Evolutionary conservation across 2,329 filamentous ascomycete genomes (phyloP), one percentile per base, ranked within the genome.

Genomic region (Plectosphaerella sp.): DNA sequence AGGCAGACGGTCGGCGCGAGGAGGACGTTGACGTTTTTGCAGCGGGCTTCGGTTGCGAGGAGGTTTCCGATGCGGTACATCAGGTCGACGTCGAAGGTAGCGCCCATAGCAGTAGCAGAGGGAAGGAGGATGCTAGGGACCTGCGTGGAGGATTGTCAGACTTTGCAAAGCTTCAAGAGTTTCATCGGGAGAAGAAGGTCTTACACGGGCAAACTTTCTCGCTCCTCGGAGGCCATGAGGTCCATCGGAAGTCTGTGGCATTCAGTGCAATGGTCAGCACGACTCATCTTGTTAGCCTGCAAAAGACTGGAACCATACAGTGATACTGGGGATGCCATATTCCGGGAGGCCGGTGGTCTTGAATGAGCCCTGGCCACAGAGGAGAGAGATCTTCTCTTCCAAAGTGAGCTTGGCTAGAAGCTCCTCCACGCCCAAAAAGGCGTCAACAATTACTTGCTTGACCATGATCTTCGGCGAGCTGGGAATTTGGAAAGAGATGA

Each of bases 31-130:
- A 33, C 33, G 9, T 25, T 36, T 20, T 52, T 46, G 48, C 37
- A 43, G 10, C 48, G 48, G 3, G 78, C 80, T 56, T 82, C 79
- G 35, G 74, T 69, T 5, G 73, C 79, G 66, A 83, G 77, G 47
- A 72, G 70, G 53, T 62, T 66, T 37, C 79, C 79, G 20, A 77
- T 72, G 58, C 75, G 67, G 45, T 76, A 33, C 24, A 50, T 28
- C 11, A 53, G 9, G 22, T 43, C 42, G 3, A 36, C 25, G 47
- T 53, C 43, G 12, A 49, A 53, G 2, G 43, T 50, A 3, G 51
- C 42, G 8, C 47, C 51, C 51, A 50, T 49, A 0, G 42, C 46
- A 11, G 50, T 52, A 18, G 50, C 46, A 37, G 46, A 52, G 4
- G 50, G 46, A 14, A 52, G 77, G 60, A 43, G 41, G 8, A 43